Evolutionary conservation across 495 filamentous ascomycete species (phyloP).

Genomic region (Penicillium desertorum): DNA sequence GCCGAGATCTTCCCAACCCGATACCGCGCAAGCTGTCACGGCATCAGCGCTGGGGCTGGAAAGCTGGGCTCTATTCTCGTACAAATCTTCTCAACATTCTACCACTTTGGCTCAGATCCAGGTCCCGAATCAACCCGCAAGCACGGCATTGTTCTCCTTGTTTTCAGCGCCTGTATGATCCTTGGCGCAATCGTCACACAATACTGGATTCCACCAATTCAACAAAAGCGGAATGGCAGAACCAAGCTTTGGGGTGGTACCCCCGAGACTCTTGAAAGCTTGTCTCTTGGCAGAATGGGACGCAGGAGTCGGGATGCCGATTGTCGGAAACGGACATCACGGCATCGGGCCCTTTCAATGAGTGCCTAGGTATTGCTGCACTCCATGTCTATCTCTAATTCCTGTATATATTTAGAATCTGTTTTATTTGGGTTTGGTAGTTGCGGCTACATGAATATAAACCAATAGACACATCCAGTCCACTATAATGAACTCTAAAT

Average conservation of each 20-base stretch:
- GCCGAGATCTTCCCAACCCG: slow-evolving; percentile 63
- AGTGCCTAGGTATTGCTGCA: slow-evolving; percentile 8
- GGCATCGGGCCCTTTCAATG: slow-evolving; percentile 25
- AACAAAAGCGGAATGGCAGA: slow-evolving; percentile 25
- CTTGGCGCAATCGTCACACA: slow-evolving; percentile 47
- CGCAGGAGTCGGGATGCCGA: slow-evolving; percentile 41
- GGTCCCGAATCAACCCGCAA: slow-evolving; percentile 36
- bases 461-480: neutral
- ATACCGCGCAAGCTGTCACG: slow-evolving; percentile 57
- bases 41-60: slow-evolving; percentile 54
- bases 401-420: neutral
- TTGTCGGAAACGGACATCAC: slow-evolving; percentile 21
- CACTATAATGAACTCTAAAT: neutral
- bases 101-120: slow-evolving; percentile 37
- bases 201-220: slow-evolving; percentile 45
- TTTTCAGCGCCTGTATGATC: slow-evolving; percentile 50
- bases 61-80: slow-evolving; percentile 60
- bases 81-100: slow-evolving; percentile 51
- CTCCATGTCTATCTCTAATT: neutral
- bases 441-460: neutral
- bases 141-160: slow-evolving; percentile 45
- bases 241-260: slow-evolving; percentile 41
- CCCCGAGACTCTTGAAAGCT: slow-evolving; percentile 43
- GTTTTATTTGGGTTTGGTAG: neutral
- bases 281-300: slow-evolving; percentile 41